Conservation (phyloP, 176 grass and related monocot species). For the Metroxylon sagu region DNA sequence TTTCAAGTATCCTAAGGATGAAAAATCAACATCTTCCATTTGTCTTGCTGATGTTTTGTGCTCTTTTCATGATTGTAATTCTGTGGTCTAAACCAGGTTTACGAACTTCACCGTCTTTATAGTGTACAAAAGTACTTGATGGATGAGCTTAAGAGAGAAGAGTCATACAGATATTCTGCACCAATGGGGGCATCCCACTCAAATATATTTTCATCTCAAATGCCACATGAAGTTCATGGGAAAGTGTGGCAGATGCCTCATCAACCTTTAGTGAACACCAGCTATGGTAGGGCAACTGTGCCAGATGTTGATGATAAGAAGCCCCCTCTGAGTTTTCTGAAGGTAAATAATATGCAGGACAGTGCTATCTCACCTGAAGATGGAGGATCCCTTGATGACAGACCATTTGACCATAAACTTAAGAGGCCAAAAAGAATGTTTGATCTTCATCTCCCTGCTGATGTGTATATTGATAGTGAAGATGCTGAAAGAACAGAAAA, state of each 20-base stretch:
- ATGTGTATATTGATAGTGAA: too few species aligned
- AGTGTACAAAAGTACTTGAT: conserved; percentile 78
- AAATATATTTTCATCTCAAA: conserved; percentile 57
- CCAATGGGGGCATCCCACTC: conserved; percentile 37
- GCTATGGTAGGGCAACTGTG: conserved; percentile 17
- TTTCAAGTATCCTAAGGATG: too few species aligned
- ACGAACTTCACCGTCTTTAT: conserved; percentile 92
- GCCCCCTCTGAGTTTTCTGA: conserved; percentile 47
- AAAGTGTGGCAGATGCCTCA: conserved; percentile 33
- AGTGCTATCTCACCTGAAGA: too few species aligned
- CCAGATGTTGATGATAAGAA: conserved; percentile 30
- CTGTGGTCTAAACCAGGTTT: conserved; percentile 36
- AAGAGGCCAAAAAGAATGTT: conserved; percentile 22
- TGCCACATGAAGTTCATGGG: conserved; percentile 34
- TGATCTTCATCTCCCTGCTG: conserved; percentile 25
- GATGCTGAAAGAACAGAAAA: too few species aligned
- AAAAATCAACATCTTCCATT: too few species aligned
- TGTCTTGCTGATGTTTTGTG: conserved; percentile 8
- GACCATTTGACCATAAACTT: neutral
- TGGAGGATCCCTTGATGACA: too few species aligned
- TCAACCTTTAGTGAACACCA: conserved; percentile 10
- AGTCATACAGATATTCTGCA: conserved; percentile 21
- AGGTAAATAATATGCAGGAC: too few species aligned
- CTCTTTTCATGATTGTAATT: conserved; percentile 13
- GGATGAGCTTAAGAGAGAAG: conserved; percentile 45